Percentiles rank a stretch among this genome's conserved stretches.
These are phyloP conservation scores for Monascus purpureus DNA, from an alignment of 495 filamentous ascomycete species.

Conservation along the genomic window DNA sequence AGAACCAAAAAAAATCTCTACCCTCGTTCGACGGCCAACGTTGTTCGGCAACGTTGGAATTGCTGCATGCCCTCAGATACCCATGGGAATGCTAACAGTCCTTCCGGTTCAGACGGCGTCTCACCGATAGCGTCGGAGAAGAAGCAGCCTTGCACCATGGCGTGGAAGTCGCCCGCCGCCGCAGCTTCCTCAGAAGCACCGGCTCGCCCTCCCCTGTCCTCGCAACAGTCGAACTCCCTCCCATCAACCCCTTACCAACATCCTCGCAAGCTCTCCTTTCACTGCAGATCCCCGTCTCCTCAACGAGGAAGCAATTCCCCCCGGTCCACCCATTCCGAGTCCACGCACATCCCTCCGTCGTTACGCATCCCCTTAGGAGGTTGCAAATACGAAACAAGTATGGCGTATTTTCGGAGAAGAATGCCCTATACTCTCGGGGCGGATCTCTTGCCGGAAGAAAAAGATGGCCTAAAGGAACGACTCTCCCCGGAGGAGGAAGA, in stretches of 20 bases:
- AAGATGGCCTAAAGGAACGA: conserved; percentile 47
- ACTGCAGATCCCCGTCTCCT: conserved; percentile 78
- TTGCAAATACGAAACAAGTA: conserved; percentile 74
- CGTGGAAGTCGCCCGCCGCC: conserved; percentile 25
- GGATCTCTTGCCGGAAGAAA: conserved; percentile 56
- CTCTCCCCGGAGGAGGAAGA: conserved; percentile 63
- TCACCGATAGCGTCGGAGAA: conserved; percentile 30
- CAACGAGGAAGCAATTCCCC: conserved; percentile 70
- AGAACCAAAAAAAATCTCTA: too few species aligned
- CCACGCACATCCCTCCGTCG: conserved; percentile 56
- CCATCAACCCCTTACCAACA: conserved; percentile 90
- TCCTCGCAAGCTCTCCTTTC: conserved; percentile 67
- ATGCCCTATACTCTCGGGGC: conserved; percentile 86
- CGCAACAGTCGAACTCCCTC: conserved; percentile 75
- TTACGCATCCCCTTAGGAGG: conserved; percentile 41
- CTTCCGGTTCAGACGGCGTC: conserved; percentile 24
- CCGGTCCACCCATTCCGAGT: conserved; percentile 79
- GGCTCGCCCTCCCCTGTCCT: conserved; percentile 29
- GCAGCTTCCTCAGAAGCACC: conserved; percentile 21
- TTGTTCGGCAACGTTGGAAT: conserved; percentile 16
- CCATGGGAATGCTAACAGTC: conserved; percentile 31
- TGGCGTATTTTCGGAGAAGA: conserved; percentile 57
- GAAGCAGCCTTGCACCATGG: conserved; percentile 20
- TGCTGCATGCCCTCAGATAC: conserved; percentile 32
- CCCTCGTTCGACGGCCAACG: conserved; percentile 11